Base-by-base conservation (phyloP, 78 protist species). In the Salpingoeca rosetta region DNA sequence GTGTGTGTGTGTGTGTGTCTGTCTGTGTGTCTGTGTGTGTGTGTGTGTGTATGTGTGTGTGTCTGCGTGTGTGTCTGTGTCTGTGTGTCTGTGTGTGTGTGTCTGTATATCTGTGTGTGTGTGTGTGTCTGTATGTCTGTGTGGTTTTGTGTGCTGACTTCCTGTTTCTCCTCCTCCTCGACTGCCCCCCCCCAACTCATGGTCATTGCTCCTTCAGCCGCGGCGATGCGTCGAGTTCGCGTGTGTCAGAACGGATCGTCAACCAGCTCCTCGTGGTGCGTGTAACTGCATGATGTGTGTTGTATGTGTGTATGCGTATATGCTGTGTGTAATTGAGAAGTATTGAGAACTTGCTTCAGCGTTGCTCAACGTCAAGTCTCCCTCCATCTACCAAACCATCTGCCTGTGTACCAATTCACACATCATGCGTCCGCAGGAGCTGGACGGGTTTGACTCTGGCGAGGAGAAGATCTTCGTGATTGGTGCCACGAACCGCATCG, bases 401-500 rank as follows among this genome's bases (percentile, higher is more conserved):
- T 35, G 41, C 79, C 22, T 35, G 79, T 3, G 3, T 26, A 35
- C 28, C 76, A 72, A 72, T 72, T 72, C 76, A 2, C 76, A 72
- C 42, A 41, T 2, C 80, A 35, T 35, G 11, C 22, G 28, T 72
- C 83, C 40, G 40, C 7, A n/a, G 42, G 80, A 76, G 10, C 24
- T 72, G 28, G 24, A 12, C 42, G 80, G 12, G 1, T 11, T 35
- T 76, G 39, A 28, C 24, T 37, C 80, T 3, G 36, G 12, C 77
- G 36, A 74, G 38, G 76, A 87, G 7, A 87, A 78, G 56, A 95
- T 97, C 2, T 96, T 92, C 76, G 94, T 97, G 77, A 94, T 98
- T 56, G 99, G 93, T 0, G 99, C 99, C 0, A 98, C 99, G 38
- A 98, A 98, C 73, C 86, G 99, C 28, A 98, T 97, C 2, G 98